Conservation (phyloP, 1,284 basidiomycete species). For the Ustilago cynodontis region DNA sequence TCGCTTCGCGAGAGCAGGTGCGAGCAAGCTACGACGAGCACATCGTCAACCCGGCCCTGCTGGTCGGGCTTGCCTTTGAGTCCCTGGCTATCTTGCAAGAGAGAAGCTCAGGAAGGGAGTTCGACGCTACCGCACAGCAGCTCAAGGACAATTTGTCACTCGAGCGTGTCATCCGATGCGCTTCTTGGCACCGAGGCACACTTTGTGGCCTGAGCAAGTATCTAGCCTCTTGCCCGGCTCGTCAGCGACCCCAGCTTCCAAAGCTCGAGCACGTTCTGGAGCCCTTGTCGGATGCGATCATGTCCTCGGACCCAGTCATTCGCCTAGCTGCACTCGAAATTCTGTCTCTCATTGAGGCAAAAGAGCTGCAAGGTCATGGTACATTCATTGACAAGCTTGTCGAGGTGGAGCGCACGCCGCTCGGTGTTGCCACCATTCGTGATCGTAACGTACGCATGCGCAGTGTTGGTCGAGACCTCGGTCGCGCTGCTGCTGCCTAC, state of each 20-base stretch:
- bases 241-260: constrained; percentile 34
- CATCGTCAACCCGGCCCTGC: constrained; percentile 42
- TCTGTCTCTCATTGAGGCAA: constrained; percentile 41
- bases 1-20: constrained; percentile 24
- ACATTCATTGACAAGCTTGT: constrained; percentile 43
- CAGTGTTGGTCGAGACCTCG: constrained; percentile 58
- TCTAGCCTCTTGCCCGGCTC: constrained; percentile 29
- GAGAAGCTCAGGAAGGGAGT: constrained; percentile 23
- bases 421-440: constrained; percentile 57
- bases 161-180: constrained; percentile 25
- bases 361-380: constrained; percentile 6
- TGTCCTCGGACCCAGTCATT: constrained; percentile 52
- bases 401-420: constrained; percentile 58
- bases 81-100: constrained; percentile 47
- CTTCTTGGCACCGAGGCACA: constrained; percentile 47
- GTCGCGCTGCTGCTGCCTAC: constrained; percentile 35
- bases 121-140: constrained; percentile 20
- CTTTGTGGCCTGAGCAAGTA: constrained; percentile 43
- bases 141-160: constrained; percentile 31
- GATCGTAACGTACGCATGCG: constrained; percentile 66
- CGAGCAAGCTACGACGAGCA: constrained; percentile 31
- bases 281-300: constrained; percentile 35
- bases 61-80: constrained; percentile 37
- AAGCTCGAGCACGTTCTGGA: constrained; percentile 24
- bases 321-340: constrained; percentile 56